Evolutionary conservation across 805 yeast species (phyloP), one percentile per base, ranked within the genome.

Genomic region (Cyberlindnera petersonii): DNA sequence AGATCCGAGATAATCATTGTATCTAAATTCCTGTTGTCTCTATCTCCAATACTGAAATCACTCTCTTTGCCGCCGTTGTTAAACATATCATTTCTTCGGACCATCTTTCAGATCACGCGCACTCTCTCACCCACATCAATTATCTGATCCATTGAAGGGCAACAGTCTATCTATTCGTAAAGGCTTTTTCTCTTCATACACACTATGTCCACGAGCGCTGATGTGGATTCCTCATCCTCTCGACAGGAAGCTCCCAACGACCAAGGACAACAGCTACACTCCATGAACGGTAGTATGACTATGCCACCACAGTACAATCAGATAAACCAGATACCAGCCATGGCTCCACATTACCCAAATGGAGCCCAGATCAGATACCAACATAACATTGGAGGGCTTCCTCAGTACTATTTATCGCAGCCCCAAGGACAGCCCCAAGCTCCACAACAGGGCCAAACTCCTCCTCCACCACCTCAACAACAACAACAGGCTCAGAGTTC

Each of bases 341-440:
- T 52, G 46, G 50, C 47, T 9, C 10, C 53, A 11, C 56, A 52
- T 24, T 52, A 50, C 21, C 51, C 50, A 6, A 30, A 29, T 23
- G 33, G 37, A n/a, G 42, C 33, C 24, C 52, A 45, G 20, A 40
- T 36, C 14, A 43, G 40, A 20, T 50, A 50, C 28, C 54, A 46
- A 19, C 52, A 42, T 23, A 28, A 22, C 8, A 32, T 36, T 26
- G 33, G 30, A 6, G 34, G 29, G 17, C 40, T 37, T 33, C 19
- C 27, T 6, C 42, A 32, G 34, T 32, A 22, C 24, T 32, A 30
- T 9, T 37, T 32, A 19, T 42, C 31, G 9, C 50, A 44, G 31
- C 37, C 29, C 4, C 40, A 33, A 16, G 46, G 32, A 14, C 40
- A 34, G 19, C 39, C 38, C 9, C 20, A 39, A 9, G 45, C 41